Base-by-base conservation (phyloP, 192 early-diverging fungal species). In the Coemansia sp. region DNA sequence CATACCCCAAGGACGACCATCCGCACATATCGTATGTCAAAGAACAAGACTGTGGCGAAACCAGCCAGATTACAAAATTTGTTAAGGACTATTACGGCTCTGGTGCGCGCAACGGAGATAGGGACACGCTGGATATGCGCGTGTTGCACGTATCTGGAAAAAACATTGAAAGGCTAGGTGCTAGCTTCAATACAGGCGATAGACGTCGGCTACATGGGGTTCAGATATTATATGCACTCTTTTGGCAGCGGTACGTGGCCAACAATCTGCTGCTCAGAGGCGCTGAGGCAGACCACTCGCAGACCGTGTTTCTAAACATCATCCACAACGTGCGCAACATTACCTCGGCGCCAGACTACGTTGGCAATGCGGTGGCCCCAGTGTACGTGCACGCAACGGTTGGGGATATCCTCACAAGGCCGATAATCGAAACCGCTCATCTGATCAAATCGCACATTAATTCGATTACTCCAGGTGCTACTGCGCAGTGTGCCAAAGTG, bases 311-410 rank as follows among this genome's bases (percentile, higher is more conserved):
- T 58, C 46, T 75, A 16, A 75, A 58, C 28, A 57, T 75, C 25
- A 37, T 75, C 10, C 64, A 62, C 59, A 61, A 66, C 23, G 37
- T 68, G 20, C 73, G 73, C 37, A 16, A 34, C 0, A 43, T 59
- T 12, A 59, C 59, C 0, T 48, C 61, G n/a, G 63, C 63, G 30
- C 49, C 67, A 1, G n/a, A 61, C 52, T 70, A 75, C 21, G 59
- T 75, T 33, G 73, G 73, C 31, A 75, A 75, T 49, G 73, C 67
- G 0, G 63, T 75, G 13, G 57, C 49, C 30, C 40, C 67, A 0
- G 73, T 64, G 1, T 62, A 58, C 33, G 67, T 69, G 20, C 31
- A 42, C 4, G 53, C 49, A 16, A 65, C 52, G 5, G 7, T 58
- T 37, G 49, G 23, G 29, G 63, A 69, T 3, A 16, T 75, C 20